Evolutionary conservation across 495 filamentous ascomycete species (phyloP).

Genomic region (Aspergillus egyptiacus): DNA sequence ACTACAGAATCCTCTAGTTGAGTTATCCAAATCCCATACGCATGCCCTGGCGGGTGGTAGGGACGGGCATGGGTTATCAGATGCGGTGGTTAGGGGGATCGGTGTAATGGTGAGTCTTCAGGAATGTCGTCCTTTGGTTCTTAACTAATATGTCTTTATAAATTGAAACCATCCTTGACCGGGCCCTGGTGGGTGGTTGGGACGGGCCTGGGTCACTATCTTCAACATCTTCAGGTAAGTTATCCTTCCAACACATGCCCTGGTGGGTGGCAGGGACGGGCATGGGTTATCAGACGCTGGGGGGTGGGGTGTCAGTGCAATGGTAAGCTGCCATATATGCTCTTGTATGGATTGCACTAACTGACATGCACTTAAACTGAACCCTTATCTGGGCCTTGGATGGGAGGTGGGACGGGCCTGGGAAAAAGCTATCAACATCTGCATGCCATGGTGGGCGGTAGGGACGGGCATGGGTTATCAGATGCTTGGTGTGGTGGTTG

Average conservation of each 20-base stretch:
- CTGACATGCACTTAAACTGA: neutral
- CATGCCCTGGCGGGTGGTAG: neutral
- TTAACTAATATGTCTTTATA: too few relatives aligned
- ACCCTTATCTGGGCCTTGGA: neutral
- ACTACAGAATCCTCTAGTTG: neutral
- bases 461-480: slow-evolving; percentile 11
- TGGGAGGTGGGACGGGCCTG: too few relatives aligned
- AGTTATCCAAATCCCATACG: neutral
- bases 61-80: too few relatives aligned
- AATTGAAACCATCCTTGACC: too few relatives aligned
- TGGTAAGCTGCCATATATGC: neutral
- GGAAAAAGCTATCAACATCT: too few relatives aligned
- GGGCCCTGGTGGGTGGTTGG: slow-evolving; percentile 1
- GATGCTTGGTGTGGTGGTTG: neutral
- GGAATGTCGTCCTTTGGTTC: too few relatives aligned
- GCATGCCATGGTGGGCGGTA: slow-evolving; percentile 5
- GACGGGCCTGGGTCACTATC: neutral
- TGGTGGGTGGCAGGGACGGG: slow-evolving; percentile 7
- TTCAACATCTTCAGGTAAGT: too few relatives aligned
- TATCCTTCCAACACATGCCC: neutral
- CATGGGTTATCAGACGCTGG: slow-evolving; percentile 4
- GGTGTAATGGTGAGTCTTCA: too few relatives aligned
- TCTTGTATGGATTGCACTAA: too few relatives aligned
- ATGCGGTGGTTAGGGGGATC: too few relatives aligned
- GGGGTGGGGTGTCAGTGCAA: neutral